A percentile compares a stretch with the other conserved stretches of the same genome.
Conservation (phyloP, 805 yeast species). For the Metschnikowia sp. region DNA sequence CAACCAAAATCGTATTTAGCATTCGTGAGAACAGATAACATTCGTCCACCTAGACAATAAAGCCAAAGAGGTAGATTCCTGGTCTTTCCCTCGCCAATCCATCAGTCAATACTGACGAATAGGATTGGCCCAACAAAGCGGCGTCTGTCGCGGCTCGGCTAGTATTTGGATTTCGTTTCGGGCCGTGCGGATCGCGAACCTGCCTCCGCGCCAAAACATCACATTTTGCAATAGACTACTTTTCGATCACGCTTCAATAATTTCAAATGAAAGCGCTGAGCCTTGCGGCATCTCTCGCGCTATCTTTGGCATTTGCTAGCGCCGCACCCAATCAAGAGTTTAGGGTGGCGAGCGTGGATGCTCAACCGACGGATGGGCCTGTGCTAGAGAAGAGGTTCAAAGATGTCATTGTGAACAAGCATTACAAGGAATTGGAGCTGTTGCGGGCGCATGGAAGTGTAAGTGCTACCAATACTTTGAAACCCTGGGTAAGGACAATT, state of each 20-base stretch:
- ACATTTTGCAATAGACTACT: not conserved
- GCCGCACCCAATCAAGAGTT: not conserved
- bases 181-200: conserved; percentile 3
- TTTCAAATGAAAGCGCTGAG: not conserved
- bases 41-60: too few species aligned
- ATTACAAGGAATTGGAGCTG: conserved; percentile 25
- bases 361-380: conserved; percentile 13
- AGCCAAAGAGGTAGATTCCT: too few species aligned
- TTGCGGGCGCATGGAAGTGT: conserved; percentile 17
- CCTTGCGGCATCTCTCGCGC: conserved; percentile 2
- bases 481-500: conserved; percentile 74
- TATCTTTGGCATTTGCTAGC: not conserved
- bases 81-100: too few species aligned
- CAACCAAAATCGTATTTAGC: too few species aligned
- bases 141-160: not conserved
- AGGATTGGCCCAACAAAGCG: not conserved
- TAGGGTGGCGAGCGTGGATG: conserved; percentile 12
- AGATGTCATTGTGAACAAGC: conserved; percentile 29
- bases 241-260: not conserved
- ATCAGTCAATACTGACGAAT: too few species aligned
- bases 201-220: not conserved
- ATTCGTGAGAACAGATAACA: too few species aligned
- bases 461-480: conserved; percentile 30
- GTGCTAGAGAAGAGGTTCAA: conserved; percentile 27
- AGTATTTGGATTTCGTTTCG: not conserved